Percentiles rank a stretch among this genome's conserved stretches.
Conservation (phyloP, 768 basidiomycete genomes). For the Tricholoma flavovirens region DNA sequence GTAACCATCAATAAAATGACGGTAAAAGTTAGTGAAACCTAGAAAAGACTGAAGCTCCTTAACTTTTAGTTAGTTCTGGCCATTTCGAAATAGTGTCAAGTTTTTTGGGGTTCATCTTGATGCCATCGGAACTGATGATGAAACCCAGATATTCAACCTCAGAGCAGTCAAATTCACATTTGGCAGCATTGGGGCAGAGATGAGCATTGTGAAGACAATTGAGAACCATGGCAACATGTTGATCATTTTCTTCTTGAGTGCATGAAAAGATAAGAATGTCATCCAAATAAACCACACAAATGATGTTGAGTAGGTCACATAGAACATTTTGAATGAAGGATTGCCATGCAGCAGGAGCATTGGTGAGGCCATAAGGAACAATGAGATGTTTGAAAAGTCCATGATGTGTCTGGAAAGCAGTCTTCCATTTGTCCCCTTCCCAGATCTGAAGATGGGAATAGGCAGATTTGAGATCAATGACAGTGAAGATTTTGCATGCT, state of each 20-base stretch:
- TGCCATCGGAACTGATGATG: constrained; percentile 21
- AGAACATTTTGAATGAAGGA: constrained; percentile 26
- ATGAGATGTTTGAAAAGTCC: constrained; percentile 31
- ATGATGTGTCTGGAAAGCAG: constrained; percentile 32
- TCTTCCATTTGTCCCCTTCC: constrained; percentile 38
- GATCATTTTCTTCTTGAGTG: constrained; percentile 22
- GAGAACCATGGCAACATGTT: constrained; percentile 23
- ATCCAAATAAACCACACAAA: constrained; percentile 35
- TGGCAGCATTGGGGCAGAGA: constrained; percentile 28
- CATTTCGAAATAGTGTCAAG: constrained; percentile 17
- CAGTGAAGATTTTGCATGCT: constrained; percentile 25
- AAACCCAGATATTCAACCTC: constrained; percentile 33
- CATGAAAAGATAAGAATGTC: constrained; percentile 37
- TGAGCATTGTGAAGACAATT: constrained; percentile 17
- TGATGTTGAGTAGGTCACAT: constrained; percentile 29
- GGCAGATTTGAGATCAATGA: constrained; percentile 31
- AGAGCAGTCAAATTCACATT: constrained; percentile 23
- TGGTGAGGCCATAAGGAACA: constrained; percentile 25
- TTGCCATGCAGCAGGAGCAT: constrained; percentile 39
- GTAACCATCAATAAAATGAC: constrained; percentile 28
- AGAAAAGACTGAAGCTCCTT: constrained; percentile 35
- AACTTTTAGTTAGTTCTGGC: constrained; percentile 26
- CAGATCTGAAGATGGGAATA: constrained; percentile 12
- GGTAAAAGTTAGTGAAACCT: constrained; percentile 35
- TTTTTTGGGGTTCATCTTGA: constrained; percentile 4